Percentiles rank a stretch among this genome's conserved stretches.
Evolutionary conservation across 2,329 filamentous ascomycete genomes (phyloP).

Genomic region (Aureobasidium pullulans): DNA sequence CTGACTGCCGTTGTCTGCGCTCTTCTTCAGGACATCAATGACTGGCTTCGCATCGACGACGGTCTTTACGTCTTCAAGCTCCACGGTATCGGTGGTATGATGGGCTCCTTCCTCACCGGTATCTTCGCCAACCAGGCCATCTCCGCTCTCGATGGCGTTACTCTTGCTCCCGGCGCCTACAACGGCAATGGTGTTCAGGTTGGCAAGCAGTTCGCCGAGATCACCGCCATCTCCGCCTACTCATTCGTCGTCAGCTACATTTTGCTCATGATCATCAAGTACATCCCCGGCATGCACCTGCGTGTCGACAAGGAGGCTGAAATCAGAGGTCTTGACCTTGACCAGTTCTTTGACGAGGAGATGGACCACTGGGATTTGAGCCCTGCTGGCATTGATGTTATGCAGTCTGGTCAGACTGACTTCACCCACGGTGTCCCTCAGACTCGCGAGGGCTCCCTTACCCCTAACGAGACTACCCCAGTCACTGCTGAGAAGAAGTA

Average conservation of each 20-base stretch:
- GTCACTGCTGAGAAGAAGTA: background rate
- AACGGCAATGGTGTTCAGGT: constrained; percentile 51
- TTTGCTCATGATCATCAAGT: constrained; percentile 47
- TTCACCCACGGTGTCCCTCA: constrained; percentile 1
- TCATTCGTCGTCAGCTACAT: constrained; percentile 47
- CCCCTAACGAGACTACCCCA: background rate
- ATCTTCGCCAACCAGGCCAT: constrained; percentile 47
- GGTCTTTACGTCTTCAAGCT: constrained; percentile 55
- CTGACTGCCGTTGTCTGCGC: constrained; percentile 47
- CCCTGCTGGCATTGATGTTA: constrained; percentile 13
- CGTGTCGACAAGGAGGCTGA: constrained; percentile 49
- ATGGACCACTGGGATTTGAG: constrained; percentile 33
- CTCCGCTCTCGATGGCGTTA: constrained; percentile 43
- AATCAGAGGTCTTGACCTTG: constrained; percentile 47
- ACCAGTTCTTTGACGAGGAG: constrained; percentile 51
- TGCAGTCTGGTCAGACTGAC: background rate
- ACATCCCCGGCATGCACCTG: constrained; percentile 47
- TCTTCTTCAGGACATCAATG: constrained; percentile 43
- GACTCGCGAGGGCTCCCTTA: background rate
- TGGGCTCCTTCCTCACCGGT: constrained; percentile 51
- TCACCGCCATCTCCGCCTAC: constrained; percentile 46
- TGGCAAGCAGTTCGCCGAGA: constrained; percentile 50
- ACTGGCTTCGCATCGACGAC: constrained; percentile 50
- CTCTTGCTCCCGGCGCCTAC: constrained; percentile 42
- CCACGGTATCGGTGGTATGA: constrained; percentile 51